These are phyloP conservation scores for Dujonia santamariae DNA, from an alignment of 1,139 yeast genomes.

Conservation along the genomic window DNA sequence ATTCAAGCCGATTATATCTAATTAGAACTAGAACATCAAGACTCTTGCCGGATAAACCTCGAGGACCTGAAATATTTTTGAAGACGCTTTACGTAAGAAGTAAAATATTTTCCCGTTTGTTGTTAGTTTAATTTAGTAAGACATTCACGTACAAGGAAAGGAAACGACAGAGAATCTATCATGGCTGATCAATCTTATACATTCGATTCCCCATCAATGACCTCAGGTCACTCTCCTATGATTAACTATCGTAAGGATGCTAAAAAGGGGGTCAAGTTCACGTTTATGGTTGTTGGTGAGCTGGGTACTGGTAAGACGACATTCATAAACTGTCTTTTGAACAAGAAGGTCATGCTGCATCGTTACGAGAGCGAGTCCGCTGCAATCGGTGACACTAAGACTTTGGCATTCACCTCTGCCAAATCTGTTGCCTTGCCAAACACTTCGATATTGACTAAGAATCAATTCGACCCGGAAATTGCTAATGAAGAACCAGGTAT, in stretches of 20 bases:
- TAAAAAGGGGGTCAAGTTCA: conserved; percentile 80
- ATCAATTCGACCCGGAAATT: conserved; percentile 40
- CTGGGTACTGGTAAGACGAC: conserved; percentile 84
- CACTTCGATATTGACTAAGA: conserved; percentile 41
- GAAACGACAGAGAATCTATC: no score
- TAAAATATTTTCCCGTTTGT: no score
- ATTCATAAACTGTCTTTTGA: conserved; percentile 71
- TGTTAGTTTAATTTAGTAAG: no score
- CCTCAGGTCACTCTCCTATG: conserved; percentile 39
- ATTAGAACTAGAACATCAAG: no score
- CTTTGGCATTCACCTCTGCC: conserved; percentile 49
- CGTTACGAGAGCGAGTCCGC: conserved; percentile 37
- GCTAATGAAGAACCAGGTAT: conserved; percentile 58
- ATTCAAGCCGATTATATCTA: no score
- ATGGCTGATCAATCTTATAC: conserved; percentile 23
- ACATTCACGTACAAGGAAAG: no score
- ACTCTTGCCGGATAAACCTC: no score
- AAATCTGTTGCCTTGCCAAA: conserved; percentile 49
- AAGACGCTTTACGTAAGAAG: no score
- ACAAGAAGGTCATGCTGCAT: conserved; percentile 58
- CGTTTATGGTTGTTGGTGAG: conserved; percentile 74
- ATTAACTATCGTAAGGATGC: conserved; percentile 64
- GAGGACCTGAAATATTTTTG: no score
- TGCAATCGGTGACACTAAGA: conserved; percentile 38
- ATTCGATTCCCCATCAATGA: conserved; percentile 35